Conservation (phyloP, 495 filamentous ascomycete genomes). For the Saxophila tyrrhenica region DNA sequence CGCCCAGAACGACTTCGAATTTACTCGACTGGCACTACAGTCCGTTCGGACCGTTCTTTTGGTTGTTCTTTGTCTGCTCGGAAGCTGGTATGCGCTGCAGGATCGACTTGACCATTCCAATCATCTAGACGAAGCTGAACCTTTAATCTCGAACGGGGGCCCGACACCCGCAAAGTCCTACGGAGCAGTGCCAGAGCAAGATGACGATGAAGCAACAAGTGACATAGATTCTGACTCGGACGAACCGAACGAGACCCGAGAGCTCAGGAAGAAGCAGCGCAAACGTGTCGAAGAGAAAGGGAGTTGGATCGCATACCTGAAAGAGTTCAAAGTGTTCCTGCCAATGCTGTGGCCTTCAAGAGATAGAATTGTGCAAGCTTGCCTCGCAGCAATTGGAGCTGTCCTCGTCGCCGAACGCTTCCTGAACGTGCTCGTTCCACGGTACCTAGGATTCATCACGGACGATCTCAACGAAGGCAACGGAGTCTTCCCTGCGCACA, state of each 20-base stretch:
- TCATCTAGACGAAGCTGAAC: constrained; percentile 3
- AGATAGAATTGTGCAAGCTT: constrained; percentile 22
- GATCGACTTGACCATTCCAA: not conserved
- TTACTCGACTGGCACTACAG: not conserved
- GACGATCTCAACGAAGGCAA: constrained; percentile 16
- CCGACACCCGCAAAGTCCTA: not conserved
- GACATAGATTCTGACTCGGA: constrained; percentile 16
- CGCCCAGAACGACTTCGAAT: not conserved
- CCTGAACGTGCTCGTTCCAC: constrained; percentile 26
- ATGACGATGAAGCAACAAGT: not conserved
- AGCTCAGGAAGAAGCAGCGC: constrained; percentile 18
- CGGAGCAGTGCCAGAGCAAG: not conserved
- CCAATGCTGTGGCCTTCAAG: constrained; percentile 27
- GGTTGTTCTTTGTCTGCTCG: not conserved
- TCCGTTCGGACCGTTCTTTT: not conserved
- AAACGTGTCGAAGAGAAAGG: constrained; percentile 26
- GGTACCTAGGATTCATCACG: constrained; percentile 30
- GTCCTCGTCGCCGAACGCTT: constrained; percentile 21
- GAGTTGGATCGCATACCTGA: constrained; percentile 28
- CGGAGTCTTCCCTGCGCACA: constrained; percentile 23
- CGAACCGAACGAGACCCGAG: constrained; percentile 22
- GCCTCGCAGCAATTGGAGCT: constrained; percentile 16
- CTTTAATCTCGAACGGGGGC: constrained; percentile 7
- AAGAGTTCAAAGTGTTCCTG: constrained; percentile 28
- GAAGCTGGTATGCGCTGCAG: constrained; percentile 1